Conservation (phyloP, 495 filamentous ascomycete genomes). For the Aspergillus mulundensis region DNA sequence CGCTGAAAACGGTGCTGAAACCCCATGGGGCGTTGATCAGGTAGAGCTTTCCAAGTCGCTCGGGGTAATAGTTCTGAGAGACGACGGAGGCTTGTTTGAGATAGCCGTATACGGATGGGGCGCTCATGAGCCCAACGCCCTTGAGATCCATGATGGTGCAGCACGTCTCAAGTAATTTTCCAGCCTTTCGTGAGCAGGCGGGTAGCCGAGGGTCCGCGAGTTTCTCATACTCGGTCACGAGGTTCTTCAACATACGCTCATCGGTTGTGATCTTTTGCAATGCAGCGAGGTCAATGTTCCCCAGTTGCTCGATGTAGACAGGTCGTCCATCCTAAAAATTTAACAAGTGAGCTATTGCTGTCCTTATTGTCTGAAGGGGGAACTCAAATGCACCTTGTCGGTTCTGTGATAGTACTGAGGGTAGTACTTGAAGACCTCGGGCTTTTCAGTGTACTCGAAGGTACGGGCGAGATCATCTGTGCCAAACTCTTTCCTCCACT, state of each 20-base stretch:
- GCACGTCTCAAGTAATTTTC: conserved; percentile 88
- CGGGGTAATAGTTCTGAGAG: conserved; percentile 98
- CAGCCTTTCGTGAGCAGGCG: conserved; percentile 90
- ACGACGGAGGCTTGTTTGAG: conserved; percentile 74
- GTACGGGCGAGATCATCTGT: conserved; percentile 78
- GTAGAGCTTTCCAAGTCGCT: conserved; percentile 84
- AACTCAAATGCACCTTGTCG: conserved; percentile 66
- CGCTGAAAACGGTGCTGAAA: conserved; percentile 74
- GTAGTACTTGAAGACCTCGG: conserved; percentile 85
- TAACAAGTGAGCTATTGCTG: conserved; percentile 11
- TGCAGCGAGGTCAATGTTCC: conserved; percentile 82
- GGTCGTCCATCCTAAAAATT: conserved; percentile 79
- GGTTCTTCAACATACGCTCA: conserved; percentile 92
- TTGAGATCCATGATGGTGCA: conserved; percentile 97
- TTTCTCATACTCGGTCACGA: conserved; percentile 96
- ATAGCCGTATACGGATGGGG: conserved; percentile 79
- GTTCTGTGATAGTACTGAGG: conserved; percentile 99
- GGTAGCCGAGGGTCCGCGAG: conserved; percentile 87
- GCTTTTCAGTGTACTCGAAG: conserved; percentile 89
- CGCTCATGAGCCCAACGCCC: conserved; percentile 79
- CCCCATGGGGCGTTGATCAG: conserved; percentile 98
- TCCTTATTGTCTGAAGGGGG: background rate
- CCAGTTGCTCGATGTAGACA: conserved; percentile 93
- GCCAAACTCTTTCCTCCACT: conserved; percentile 82
- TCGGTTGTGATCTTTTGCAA: conserved; percentile 92